Percentiles rank a stretch among this genome's conserved stretches.
phyloP scores from a whole-genome alignment of 345 rosid genomes.

The Noccaea caerulescens region DNA sequence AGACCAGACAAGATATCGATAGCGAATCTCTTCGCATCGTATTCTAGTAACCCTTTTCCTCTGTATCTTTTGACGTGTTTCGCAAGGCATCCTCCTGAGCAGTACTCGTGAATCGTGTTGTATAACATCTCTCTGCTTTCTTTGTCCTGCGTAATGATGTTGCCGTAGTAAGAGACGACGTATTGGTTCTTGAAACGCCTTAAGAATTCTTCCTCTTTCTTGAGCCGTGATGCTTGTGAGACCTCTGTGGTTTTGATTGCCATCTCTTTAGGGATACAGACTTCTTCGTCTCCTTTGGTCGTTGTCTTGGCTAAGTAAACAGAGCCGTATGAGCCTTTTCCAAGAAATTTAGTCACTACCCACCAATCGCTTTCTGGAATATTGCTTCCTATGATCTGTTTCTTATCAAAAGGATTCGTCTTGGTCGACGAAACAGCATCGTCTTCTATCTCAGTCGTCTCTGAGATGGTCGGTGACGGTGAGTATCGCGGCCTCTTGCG shows the following conservation, averaged over 20 bases:
- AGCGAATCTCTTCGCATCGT: slow-evolving; percentile 5
- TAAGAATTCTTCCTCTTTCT: slow-evolving; percentile 20
- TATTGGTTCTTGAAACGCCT: neutral
- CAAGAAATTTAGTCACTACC: slow-evolving; percentile 12
- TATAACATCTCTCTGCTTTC: neutral
- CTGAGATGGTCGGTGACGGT: neutral
- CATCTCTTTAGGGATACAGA: slow-evolving; percentile 21
- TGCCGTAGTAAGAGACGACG: slow-evolving; percentile 28
- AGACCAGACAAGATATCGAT: slow-evolving; percentile 26
- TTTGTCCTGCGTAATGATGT: slow-evolving; percentile 9
- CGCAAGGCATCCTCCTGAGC: neutral
- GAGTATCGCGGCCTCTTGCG: slow-evolving; percentile 10
- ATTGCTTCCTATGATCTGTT: neutral
- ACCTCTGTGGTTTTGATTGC: slow-evolving; percentile 5
- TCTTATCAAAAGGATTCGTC: neutral
- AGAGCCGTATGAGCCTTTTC: slow-evolving; percentile 27
- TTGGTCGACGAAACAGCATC: slow-evolving; percentile 8
- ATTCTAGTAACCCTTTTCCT: slow-evolving; percentile 7
- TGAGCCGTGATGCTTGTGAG: neutral
- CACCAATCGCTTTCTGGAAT: neutral
- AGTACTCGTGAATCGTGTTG: slow-evolving; percentile 30
- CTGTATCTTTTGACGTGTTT: neutral
- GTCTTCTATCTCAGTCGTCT: neutral
- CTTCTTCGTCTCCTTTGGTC: neutral
- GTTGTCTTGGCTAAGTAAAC: slow-evolving; percentile 18